phyloP scores from a whole-genome alignment of 192 early-diverging fungal genomes.

The Mortierella claussenii region DNA sequence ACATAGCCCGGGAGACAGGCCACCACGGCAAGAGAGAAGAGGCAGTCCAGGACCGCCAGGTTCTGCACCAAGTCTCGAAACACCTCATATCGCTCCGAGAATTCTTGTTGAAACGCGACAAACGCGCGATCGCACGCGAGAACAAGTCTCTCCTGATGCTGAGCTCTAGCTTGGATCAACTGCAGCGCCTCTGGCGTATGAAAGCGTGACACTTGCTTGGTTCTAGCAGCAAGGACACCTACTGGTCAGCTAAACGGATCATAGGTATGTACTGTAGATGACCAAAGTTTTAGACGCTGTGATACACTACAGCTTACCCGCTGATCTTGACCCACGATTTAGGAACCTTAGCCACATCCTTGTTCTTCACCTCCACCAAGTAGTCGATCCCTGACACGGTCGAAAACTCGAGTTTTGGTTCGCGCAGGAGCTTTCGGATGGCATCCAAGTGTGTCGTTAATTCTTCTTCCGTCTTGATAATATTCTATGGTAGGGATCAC shows the following conservation, averaged over 20 bases:
- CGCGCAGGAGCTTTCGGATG: slow-evolving; percentile 61
- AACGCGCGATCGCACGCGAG: slow-evolving; percentile 69
- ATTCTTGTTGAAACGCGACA: slow-evolving; percentile 61
- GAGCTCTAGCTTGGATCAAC: slow-evolving; percentile 66
- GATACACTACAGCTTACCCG: slow-evolving; percentile 21
- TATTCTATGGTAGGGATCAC: slow-evolving; percentile 44
- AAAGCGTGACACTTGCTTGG: slow-evolving; percentile 74
- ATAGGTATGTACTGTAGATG: too few species aligned
- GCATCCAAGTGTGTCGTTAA: slow-evolving; percentile 61
- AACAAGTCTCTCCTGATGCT: slow-evolving; percentile 61
- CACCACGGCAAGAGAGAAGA: slow-evolving; percentile 67
- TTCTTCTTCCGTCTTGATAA: slow-evolving; percentile 66
- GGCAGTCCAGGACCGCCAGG: slow-evolving; percentile 72
- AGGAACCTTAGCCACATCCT: slow-evolving; percentile 67
- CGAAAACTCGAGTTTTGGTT: slow-evolving; percentile 63
- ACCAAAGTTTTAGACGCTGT: too few species aligned
- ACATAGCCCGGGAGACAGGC: slow-evolving; percentile 67
- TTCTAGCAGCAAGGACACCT: too few species aligned
- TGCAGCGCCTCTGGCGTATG: slow-evolving; percentile 70
- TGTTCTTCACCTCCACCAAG: slow-evolving; percentile 76
- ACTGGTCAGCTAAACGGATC: too few species aligned
- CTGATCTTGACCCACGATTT: slow-evolving; percentile 77
- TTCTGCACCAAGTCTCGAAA: slow-evolving; percentile 67
- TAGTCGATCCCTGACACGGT: slow-evolving; percentile 80
- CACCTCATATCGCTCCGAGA: slow-evolving; percentile 65